Percentiles rank a stretch among this genome's conserved stretches.
Evolutionary conservation across 208 protist genomes (phyloP).

Genomic region (Leishmania major): DNA sequence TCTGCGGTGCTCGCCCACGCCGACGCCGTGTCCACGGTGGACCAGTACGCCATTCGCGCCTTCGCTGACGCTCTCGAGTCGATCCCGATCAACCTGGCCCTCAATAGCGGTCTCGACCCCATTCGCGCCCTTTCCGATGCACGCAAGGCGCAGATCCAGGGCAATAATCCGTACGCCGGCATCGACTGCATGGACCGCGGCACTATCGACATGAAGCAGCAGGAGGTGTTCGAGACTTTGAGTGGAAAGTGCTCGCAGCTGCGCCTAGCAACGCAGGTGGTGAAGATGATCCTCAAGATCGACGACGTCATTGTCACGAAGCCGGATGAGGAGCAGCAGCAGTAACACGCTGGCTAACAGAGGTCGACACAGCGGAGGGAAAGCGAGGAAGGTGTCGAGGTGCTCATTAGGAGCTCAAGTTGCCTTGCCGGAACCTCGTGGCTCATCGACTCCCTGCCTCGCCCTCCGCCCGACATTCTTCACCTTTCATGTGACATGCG

Average conservation of each 20-base stretch:
- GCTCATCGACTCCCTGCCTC: not conserved
- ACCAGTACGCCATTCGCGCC: constrained; percentile 99
- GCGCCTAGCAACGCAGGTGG: constrained; percentile 99
- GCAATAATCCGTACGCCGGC: constrained; percentile 96
- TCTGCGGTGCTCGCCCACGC: constrained; percentile 93
- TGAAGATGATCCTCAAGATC: constrained; percentile 99
- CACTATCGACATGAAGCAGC: constrained; percentile 97
- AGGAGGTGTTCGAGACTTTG: constrained; percentile 99
- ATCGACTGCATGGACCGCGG: constrained; percentile 98
- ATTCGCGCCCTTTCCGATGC: constrained; percentile 97
- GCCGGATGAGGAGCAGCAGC: constrained; percentile 74
- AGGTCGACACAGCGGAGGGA: not conserved
- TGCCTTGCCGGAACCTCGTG: not conserved
- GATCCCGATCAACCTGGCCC: constrained; percentile 99
- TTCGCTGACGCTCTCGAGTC: constrained; percentile 99
- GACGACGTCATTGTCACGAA: constrained; percentile 98
- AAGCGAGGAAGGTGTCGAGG: not conserved
- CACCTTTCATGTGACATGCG: not conserved
- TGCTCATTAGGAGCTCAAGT: not conserved
- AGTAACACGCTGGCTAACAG: constrained; percentile 13
- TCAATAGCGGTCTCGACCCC: constrained; percentile 98
- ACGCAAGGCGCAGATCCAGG: constrained; percentile 95
- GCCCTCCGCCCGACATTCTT: not conserved
- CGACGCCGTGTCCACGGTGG: constrained; percentile 93
- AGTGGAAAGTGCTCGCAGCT: constrained; percentile 99